Percentiles rank a stretch among this genome's conserved stretches.
phyloP scores from a whole-genome alignment of 2,329 filamentous ascomycete genomes.

The Aspergillus melleus region DNA sequence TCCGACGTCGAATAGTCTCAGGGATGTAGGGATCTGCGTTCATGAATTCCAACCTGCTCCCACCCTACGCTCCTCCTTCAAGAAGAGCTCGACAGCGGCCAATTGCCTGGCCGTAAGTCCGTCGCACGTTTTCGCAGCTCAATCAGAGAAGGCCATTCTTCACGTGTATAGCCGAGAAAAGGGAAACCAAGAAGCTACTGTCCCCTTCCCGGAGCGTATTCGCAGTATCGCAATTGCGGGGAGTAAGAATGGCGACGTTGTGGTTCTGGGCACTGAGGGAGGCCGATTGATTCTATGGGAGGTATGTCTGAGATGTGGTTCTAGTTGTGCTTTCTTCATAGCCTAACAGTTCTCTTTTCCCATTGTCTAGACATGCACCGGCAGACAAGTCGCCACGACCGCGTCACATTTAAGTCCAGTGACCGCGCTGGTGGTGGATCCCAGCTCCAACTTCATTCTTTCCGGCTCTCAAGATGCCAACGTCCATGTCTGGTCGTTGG shows the following conservation, averaged over 20 bases:
- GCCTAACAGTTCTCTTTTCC: neutral
- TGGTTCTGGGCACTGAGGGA: constrained; percentile 79
- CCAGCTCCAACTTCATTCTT: constrained; percentile 56
- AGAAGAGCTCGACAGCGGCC: constrained; percentile 81
- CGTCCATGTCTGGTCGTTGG: constrained; percentile 86
- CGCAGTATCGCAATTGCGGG: constrained; percentile 72
- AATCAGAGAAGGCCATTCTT: constrained; percentile 86
- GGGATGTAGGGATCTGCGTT: constrained; percentile 85
- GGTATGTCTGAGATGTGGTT: constrained; percentile 52
- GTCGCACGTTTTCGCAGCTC: constrained; percentile 86
- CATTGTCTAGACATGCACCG: constrained; percentile 41
- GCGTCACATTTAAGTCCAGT: constrained; percentile 54
- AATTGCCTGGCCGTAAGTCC: constrained; percentile 78
- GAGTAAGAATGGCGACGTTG: constrained; percentile 59
- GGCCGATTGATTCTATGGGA: constrained; percentile 92
- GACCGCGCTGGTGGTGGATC: constrained; percentile 69
- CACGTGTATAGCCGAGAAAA: constrained; percentile 86
- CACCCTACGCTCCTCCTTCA: constrained; percentile 75
- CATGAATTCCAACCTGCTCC: constrained; percentile 78
- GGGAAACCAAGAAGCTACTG: constrained; percentile 82
- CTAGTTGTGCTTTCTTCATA: neutral
- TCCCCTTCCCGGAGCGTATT: constrained; percentile 86
- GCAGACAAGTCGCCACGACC: constrained; percentile 46
- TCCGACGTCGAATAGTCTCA: constrained; percentile 51
- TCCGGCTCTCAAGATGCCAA: constrained; percentile 69